Evolutionary conservation across 805 yeast species (phyloP), one percentile per base, ranked within the genome.

Genomic region (Lachancea cidri): DNA sequence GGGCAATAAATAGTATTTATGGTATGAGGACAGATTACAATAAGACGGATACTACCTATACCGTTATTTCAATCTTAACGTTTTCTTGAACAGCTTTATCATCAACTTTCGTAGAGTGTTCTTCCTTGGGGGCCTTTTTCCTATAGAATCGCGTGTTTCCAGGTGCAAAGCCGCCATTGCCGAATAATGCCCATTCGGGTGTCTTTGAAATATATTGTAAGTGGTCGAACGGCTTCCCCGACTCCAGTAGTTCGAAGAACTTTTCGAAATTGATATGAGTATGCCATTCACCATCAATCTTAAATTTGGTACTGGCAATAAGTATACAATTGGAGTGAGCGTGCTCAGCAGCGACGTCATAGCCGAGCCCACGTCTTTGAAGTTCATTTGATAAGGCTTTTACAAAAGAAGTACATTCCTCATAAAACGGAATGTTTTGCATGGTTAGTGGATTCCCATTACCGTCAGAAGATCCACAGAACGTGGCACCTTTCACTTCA

Each of bases 401-500:
- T 4, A 87, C 96, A 61, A 88, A 88, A 5, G 62, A 67, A 52
- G 78, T 79, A 57, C 95, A 91, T 60, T 88, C 97, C 48, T 86
- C 95, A 58, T 88, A 88, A 57, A 85, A 88, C 34, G 97, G 97
- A 42, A 89, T 93, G 57, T 88, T 88, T 59, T 88, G 91, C 97
- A 88, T 88, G 2, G 96, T 87, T 50, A 88, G 70, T 36, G 95
- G 89, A 56, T 88, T 86, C 25, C 93, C 89, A 59, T 86, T 84
- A 35, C 82, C 86, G 42, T 67, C 67, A 9, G 95, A 83, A 0
- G 94, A 83, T 0, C 97, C 97, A 69, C 96, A 87, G 66, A 86
- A 88, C 0, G 97, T 88, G 9, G 95, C 96, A 41, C 97, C 97
- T 64, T 88, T 88, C 45, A 88, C 83, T 63, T 88, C 97, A 44